Conservation (phyloP, 1,284 basidiomycete species). For the Trametes pubescens region DNA sequence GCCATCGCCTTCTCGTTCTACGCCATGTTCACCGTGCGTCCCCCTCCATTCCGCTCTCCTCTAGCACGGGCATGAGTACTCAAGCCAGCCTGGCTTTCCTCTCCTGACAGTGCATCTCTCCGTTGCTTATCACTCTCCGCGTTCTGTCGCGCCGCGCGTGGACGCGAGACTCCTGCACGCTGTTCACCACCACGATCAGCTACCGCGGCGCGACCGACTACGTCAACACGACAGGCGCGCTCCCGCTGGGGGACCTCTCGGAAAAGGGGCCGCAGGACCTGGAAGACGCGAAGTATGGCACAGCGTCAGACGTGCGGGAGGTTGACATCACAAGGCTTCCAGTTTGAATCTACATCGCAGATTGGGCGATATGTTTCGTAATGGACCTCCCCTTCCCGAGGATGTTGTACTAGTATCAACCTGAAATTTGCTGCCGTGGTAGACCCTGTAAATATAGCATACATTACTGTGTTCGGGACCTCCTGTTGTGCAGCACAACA, state of each 20-base stretch:
- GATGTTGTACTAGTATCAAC: background rate
- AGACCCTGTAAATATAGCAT: too few relatives aligned
- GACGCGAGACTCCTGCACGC: conserved; percentile 30
- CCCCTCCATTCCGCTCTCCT: background rate
- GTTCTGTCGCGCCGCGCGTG: conserved; percentile 44
- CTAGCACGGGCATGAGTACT: background rate
- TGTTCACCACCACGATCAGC: conserved; percentile 32
- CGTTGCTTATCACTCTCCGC: conserved; percentile 45
- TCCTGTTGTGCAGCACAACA: too few relatives aligned
- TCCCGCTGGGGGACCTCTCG: background rate
- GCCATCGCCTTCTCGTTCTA: conserved; percentile 33
- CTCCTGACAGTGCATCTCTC: conserved; percentile 39
- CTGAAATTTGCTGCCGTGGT: too few relatives aligned
- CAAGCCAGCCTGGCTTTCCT: background rate
- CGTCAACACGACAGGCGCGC: conserved; percentile 10
- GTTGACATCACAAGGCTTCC: background rate
- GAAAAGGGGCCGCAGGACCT: background rate
- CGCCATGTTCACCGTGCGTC: conserved; percentile 34
- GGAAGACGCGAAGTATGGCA: background rate
- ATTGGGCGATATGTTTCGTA: background rate
- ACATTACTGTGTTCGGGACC: too few relatives aligned
- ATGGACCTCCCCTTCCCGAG: background rate
- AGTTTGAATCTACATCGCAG: background rate
- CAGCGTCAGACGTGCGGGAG: background rate
- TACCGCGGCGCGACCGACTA: conserved; percentile 22